Evolutionary conservation across 495 filamentous ascomycete genomes (phyloP), one percentile per base, ranked within the genome.

Genomic region (Trypethelium eluteriae): DNA sequence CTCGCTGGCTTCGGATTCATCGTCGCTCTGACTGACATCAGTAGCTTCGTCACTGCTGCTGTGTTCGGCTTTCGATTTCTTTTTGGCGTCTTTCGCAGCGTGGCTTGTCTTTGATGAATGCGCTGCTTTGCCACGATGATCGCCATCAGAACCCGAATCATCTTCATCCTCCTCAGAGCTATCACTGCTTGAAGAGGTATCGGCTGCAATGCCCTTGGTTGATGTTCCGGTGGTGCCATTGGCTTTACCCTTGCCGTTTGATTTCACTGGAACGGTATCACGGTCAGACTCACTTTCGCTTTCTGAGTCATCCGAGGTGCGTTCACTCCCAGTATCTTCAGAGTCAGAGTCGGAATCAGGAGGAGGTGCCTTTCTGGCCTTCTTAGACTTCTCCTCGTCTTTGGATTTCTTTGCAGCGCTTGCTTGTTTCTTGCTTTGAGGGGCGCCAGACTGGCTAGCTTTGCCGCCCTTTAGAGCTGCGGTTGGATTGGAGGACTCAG

Each of bases 351-450:
- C 74, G 34, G 73, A 68, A 70, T 75, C 76, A 4, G 76, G 82
- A 73, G 69, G 78, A 63, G 81, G 76, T 44, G 69, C 71, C 76
- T 78, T 83, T 82, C 79, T 83, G 84, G 63, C 74, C 73, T 80
- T 81, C 74, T 83, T 83, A 59, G 74, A 64, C 70, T 76, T 77
- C 72, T 77, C 64, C 72, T 59, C 70, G 66, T 69, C 70, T 74
- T 74, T 44, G 64, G 25, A 32, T 74, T 69, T 72, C 76, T 67
- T 75, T 75, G 62, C 78, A 18, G 64, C 70, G 50, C 57, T 65
- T 41, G 64, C 68, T 69, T 65, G 69, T 35, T 77, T 75, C 71
- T 80, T 81, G 32, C 77, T 76, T 16, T 75, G 69, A 14, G 73
- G 68, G 65, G 78, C 71, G 62, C 68, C 70, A 2, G 77, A 62